Evolutionary conservation across 441 rosid species (phyloP), one percentile per base, ranked within the genome.

Genomic region (Corymbia calophylla): DNA sequence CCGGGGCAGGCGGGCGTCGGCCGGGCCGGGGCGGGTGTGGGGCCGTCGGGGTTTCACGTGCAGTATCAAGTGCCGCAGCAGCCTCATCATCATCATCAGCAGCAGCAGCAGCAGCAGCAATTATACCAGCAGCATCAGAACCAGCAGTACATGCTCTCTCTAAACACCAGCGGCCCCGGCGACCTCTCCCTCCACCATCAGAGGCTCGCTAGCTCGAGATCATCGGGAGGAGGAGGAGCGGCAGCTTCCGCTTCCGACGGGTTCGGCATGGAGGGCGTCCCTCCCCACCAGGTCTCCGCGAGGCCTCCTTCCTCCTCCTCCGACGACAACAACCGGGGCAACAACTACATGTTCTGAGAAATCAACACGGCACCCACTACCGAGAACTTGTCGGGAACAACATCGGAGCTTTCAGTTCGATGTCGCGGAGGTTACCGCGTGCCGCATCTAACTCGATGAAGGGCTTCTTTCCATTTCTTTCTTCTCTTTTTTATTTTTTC

Each of bases 341-440:
- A 91, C 56, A 85, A 64, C 73, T 93, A 91, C 94, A 90, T 92
- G 91, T 93, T 90, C 62, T 94, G 94, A 95, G 85, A 89, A 77
- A 86, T 32, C 21, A 19, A 86, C 21, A 29, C 48, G 39, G 60
- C 44, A 86, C 49, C 35, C 49, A 35, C 47, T 51, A 48, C 19
- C 68, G 88, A 25, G 14, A 58, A 23, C 14, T 54, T 47, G 39
- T n/a, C 44, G 62, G 60, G 25, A 54, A 53, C 88, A 18, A 32
- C 60, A 55, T 49, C n/a, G 88, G 48, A 27, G 49, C 47, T 12
- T 54, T 86, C 23, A 18, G 55, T 53, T 55, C 25, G 49, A 23
- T 55, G 21, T 18, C 47, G 3, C 29, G 15, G 10, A 32, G 47
- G 47, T 23, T 51, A 29, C 29, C 87, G 39, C 23, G 35, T 29